Percentiles rank a stretch among this genome's conserved stretches.
phyloP scores from a whole-genome alignment of 441 rosid genomes.

The Erodium chrysanthum region DNA sequence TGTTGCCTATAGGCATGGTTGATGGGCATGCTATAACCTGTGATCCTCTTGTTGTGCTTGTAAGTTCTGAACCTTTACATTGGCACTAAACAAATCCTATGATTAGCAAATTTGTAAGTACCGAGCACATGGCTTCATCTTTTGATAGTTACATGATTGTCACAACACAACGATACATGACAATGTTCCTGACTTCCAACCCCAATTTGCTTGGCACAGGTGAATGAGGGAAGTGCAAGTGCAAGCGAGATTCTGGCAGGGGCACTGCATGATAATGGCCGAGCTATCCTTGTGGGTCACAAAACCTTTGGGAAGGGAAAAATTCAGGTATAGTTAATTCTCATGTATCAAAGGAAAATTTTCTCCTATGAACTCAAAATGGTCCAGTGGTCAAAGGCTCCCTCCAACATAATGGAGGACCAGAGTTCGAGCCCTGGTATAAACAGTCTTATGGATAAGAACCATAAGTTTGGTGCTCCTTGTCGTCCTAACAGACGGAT shows the following conservation, averaged over 20 bases:
- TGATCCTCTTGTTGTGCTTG: constrained; percentile 82
- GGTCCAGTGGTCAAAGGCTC: too few species aligned
- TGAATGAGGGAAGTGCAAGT: constrained; percentile 84
- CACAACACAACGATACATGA: background rate
- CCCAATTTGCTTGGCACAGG: constrained; percentile 32
- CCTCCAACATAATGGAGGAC: too few species aligned
- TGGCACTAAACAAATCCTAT: background rate
- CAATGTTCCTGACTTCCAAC: background rate
- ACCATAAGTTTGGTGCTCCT: too few species aligned
- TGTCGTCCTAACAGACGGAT: background rate
- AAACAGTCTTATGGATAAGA: too few species aligned
- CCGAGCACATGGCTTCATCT: constrained; percentile 1
- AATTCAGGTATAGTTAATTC: constrained; percentile 46
- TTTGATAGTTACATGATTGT: background rate
- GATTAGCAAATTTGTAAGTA: too few species aligned
- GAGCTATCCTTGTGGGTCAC: constrained; percentile 79
- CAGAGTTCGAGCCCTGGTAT: too few species aligned
- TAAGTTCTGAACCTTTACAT: constrained; percentile 27
- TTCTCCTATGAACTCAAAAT: background rate
- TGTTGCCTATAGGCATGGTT: constrained; percentile 60
- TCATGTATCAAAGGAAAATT: background rate
- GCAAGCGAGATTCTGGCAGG: constrained; percentile 95
- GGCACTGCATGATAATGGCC: constrained; percentile 78
- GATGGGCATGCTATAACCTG: constrained; percentile 73
- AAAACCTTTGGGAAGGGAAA: constrained; percentile 85